Evolutionary conservation across 768 basidiomycete species (phyloP).

Genomic region (Rhizopogon salebrosus): DNA sequence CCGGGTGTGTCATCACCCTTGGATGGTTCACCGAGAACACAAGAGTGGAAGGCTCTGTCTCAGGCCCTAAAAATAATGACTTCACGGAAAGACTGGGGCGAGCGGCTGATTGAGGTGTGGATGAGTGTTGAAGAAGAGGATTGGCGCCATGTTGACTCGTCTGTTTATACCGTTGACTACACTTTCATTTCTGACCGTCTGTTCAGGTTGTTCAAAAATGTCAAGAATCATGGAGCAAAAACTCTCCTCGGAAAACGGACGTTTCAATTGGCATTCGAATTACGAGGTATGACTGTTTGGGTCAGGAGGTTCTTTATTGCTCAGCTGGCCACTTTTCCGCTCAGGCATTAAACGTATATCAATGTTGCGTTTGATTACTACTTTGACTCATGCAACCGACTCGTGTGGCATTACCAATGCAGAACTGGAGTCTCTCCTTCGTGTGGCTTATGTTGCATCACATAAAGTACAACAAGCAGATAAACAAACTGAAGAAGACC

Average conservation of each 20-base stretch:
- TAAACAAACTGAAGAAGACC: slow-evolving; percentile 4
- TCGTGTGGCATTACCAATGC: slow-evolving; percentile 9
- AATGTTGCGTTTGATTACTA: slow-evolving; percentile 21
- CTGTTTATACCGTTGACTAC: not conserved
- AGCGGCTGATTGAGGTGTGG: slow-evolving; percentile 17
- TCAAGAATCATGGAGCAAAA: slow-evolving; percentile 15
- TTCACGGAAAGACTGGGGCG: slow-evolving; percentile 17
- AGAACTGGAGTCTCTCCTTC: slow-evolving; percentile 21
- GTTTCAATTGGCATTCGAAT: slow-evolving; percentile 15
- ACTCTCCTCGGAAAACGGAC: slow-evolving; percentile 2
- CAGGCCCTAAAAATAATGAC: slow-evolving; percentile 17
- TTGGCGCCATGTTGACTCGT: slow-evolving; percentile 14
- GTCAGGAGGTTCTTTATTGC: not conserved
- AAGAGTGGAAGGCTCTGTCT: slow-evolving; percentile 14
- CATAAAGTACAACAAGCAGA: slow-evolving; percentile 9
- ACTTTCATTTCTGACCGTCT: not conserved
- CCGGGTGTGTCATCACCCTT: slow-evolving; percentile 12
- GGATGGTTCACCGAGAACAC: slow-evolving; percentile 4
- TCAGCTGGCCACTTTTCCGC: not conserved
- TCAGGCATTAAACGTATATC: slow-evolving; percentile 18
- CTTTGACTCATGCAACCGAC: slow-evolving; percentile 8
- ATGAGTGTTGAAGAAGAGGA: slow-evolving; percentile 20
- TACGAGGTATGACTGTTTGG: slow-evolving; percentile 9
- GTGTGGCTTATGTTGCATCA: slow-evolving; percentile 13
- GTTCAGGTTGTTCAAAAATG: slow-evolving; percentile 12